Evolutionary conservation across 305 asterid species (phyloP).

Genomic region (Fraxinus nigra): DNA sequence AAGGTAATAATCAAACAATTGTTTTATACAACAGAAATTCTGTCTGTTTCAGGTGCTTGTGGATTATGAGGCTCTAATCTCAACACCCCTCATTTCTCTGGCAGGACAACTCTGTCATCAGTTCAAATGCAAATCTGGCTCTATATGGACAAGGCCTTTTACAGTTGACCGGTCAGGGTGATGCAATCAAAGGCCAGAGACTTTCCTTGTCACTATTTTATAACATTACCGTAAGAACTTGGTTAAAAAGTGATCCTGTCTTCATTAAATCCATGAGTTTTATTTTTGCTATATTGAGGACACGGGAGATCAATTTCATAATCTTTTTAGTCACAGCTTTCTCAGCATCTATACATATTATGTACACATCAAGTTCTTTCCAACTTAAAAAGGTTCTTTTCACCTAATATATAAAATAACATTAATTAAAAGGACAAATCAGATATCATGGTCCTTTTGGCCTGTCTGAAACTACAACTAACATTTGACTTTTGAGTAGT

Average conservation of each 20-base stretch:
- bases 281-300: slow-evolving; percentile 8
- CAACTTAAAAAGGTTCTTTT: not conserved
- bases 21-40: slow-evolving; percentile 7
- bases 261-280: slow-evolving; percentile 17
- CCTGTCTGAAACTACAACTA: slow-evolving; percentile 1
- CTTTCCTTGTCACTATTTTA: slow-evolving; percentile 86
- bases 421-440: not conserved
- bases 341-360: not conserved
- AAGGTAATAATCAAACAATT: slow-evolving; percentile 52
- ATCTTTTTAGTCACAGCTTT: slow-evolving; percentile 1
- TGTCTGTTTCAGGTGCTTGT: slow-evolving; percentile 20
- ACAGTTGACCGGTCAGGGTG: slow-evolving; percentile 79
- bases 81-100: slow-evolving; percentile 20
- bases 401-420: not conserved
- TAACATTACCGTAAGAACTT: slow-evolving; percentile 76
- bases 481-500: not conserved
- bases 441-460: slow-evolving; percentile 5
- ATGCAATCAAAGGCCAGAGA: slow-evolving; percentile 89
- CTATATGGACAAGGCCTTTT: slow-evolving; percentile 90
- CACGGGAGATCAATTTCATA: slow-evolving; percentile 12
- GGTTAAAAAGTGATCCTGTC: slow-evolving; percentile 15
- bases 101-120: slow-evolving; percentile 84
- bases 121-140: slow-evolving; percentile 89
- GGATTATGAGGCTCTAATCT: slow-evolving; percentile 18
- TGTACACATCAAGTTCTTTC: not conserved